Evolutionary conservation across 148 eudicot species (phyloP).

Genomic region (Hydrangea macrophylla): DNA sequence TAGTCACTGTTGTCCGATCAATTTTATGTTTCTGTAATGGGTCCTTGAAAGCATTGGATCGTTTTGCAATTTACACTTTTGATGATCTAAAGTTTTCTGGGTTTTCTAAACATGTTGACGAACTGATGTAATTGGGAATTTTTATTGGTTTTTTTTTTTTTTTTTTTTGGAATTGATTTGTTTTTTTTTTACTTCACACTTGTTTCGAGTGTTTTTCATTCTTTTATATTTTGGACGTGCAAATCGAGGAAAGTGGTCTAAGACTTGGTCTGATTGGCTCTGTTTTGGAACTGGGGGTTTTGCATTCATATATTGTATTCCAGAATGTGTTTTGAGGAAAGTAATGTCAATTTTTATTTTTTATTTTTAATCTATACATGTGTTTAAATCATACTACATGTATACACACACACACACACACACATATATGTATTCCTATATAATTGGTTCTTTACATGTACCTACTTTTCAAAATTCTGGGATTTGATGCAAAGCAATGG

Average conservation of each 20-base stretch:
- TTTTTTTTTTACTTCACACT: neutral
- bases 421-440: no score
- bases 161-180: no score
- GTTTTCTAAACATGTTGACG: neutral
- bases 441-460: no score
- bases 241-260: neutral
- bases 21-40: slow-evolving; percentile 8
- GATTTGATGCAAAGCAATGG: no score
- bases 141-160: neutral
- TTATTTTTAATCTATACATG: no score
- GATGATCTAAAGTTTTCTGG: neutral
- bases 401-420: no score
- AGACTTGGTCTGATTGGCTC: neutral
- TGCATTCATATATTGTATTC: neutral
- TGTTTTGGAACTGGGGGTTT: neutral
- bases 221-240: neutral
- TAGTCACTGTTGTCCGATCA: no score
- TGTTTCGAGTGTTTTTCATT: no score
- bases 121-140: neutral
- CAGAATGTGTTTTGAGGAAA: neutral
- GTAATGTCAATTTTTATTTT: no score
- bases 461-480: no score
- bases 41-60: neutral
- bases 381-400: no score
- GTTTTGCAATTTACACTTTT: no score